These are phyloP conservation scores for Pythium phragmiticola DNA, from an alignment of 352 stramenopile species.

Conservation along the genomic window DNA sequence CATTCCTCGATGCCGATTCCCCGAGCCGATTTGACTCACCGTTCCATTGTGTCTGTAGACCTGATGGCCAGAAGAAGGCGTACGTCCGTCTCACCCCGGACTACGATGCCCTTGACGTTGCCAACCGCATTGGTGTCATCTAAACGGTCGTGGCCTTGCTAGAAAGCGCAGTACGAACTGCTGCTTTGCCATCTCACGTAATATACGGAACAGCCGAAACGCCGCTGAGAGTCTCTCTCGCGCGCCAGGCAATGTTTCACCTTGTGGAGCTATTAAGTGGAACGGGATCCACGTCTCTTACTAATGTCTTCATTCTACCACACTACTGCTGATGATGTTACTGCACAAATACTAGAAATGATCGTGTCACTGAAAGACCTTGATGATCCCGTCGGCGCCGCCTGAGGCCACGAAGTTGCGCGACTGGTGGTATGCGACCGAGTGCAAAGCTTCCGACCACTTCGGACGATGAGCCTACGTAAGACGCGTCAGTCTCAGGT, in stretches of 20 bases:
- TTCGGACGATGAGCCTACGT: constrained; percentile 74
- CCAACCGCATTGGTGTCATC: constrained; percentile 99
- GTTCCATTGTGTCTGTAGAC: constrained; percentile 51
- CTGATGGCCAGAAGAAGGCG: constrained; percentile 99
- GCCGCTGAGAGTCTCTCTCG: constrained; percentile 29
- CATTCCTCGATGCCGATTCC: neutral
- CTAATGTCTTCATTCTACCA: constrained; percentile 23
- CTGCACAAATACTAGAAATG: constrained; percentile 9
- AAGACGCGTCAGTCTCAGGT: neutral
- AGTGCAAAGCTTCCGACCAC: constrained; percentile 75
- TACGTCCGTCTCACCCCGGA: constrained; percentile 99
- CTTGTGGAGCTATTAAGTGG: constrained; percentile 28
- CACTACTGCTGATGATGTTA: constrained; percentile 19
- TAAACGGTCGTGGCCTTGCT: constrained; percentile 78
- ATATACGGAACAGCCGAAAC: constrained; percentile 33
- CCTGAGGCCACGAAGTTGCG: constrained; percentile 81
- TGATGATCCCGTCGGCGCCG: constrained; percentile 82
- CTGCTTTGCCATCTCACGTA: constrained; percentile 65
- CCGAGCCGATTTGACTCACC: constrained; percentile 24
- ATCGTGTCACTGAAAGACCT: constrained; percentile 75
- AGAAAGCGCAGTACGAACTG: constrained; percentile 35
- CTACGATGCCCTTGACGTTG: constrained; percentile 99
- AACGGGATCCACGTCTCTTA: neutral
- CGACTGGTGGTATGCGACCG: constrained; percentile 72
- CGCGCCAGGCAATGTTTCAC: constrained; percentile 21